Evolutionary conservation across 352 stramenopile species (phyloP), one percentile per base, ranked within the genome.

Genomic region (Pythium scleroteichum): DNA sequence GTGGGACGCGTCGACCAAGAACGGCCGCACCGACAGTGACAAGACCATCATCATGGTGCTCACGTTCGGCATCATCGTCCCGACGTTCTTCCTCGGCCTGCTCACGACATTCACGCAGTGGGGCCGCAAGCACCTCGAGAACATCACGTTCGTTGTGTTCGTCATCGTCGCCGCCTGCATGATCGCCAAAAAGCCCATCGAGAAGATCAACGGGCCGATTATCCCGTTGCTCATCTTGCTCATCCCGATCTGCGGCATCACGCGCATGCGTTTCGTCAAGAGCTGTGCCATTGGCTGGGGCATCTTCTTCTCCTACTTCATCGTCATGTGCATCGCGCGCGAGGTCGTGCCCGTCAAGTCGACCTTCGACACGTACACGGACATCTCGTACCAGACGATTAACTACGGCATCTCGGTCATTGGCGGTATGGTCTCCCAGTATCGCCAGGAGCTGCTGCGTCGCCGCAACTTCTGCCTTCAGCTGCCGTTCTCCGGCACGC

Each of bases 161-260:
- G 64, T 80, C 14, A 23, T 88, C 46, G 76, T 92, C 23, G 73
- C 77, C 1, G 58, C 49, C n/a, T 61, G 72, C 32, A 88, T 92
- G 79, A 89, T 92, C 58, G 76, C 76, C 53, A 90, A 92, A 71
- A 92, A 92, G 61, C 80, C 81, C 6, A 68, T 92, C 20, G 78
- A 89, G 38, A 86, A 89, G 33, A 67, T 68, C 38, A 85, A 76
- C 40, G 81, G 80, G 1, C 80, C 83, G 14, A 64, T 92, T 3
- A 87, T 92, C 24, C 83, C 83, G 42, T 64, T 92, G 65, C 66
- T 92, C n/a, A 87, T 92, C 48, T 55, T 92, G 26, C 55, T 92
- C n/a, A 90, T 92, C 20, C 83, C 83, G 32, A 87, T 92, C 59
- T 92, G 89, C 46, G 83, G 83, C n/a, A 92, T 92, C 64, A 92